phyloP scores from a whole-genome alignment of 805 yeast genomes.

The Saitoella complicata region DNA sequence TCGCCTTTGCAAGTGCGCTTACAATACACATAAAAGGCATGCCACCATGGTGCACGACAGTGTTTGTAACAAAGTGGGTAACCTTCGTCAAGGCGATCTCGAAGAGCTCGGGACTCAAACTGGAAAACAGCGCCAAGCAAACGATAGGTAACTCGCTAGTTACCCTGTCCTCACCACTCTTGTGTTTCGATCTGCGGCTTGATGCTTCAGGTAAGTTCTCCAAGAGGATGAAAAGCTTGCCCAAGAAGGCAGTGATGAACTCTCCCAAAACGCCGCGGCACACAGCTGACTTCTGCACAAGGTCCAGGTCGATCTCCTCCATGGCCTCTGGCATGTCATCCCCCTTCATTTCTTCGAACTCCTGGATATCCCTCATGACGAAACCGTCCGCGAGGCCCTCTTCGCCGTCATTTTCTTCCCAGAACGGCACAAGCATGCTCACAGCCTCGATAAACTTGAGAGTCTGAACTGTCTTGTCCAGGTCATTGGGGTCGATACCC shows the following conservation, averaged over 20 bases:
- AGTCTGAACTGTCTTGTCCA: conserved; percentile 51
- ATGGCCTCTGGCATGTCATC: conserved; percentile 1
- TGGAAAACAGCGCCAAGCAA: conserved; percentile 22
- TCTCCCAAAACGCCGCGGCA: conserved; percentile 57
- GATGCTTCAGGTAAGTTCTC: conserved; percentile 54
- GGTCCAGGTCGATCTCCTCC: conserved; percentile 31
- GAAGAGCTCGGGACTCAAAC: conserved; percentile 19
- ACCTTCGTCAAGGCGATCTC: conserved; percentile 16
- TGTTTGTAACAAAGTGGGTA: conserved; percentile 39
- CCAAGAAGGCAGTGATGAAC: conserved; percentile 39
- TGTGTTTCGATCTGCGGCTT: conserved; percentile 26
- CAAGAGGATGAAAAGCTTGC: conserved; percentile 43
- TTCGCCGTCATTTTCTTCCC: conserved; percentile 34
- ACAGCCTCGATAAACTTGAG: conserved; percentile 53
- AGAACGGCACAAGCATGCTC: conserved; percentile 57
- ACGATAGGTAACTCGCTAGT: conserved; percentile 23
- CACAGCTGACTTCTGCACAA: conserved; percentile 38
- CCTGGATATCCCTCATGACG: conserved; percentile 46
- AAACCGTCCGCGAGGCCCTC: conserved; percentile 32
- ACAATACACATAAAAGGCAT: conserved; percentile 56
- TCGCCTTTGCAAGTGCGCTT: conserved; percentile 53
- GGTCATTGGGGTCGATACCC: conserved; percentile 80
- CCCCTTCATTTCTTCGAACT: conserved; percentile 25
- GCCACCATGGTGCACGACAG: conserved; percentile 39
- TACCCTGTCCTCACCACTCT: conserved; percentile 32